These are phyloP conservation scores for Cyclotella choctawhatcheeana DNA, from an alignment of 108 stramenopile species.

Conservation along the genomic window DNA sequence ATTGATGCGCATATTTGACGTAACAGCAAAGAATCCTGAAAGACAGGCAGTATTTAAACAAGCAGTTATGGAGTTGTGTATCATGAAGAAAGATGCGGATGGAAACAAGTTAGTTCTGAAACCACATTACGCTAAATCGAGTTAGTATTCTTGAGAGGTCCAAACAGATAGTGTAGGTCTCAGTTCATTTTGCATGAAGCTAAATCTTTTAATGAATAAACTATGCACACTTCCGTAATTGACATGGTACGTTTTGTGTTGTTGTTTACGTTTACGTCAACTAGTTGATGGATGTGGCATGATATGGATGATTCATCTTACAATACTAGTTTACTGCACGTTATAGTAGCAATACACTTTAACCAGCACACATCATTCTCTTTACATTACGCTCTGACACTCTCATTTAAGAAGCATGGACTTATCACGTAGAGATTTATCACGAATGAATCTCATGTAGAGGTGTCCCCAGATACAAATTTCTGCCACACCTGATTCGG, in stretches of 20 bases:
- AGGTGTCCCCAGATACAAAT: constrained; percentile 3
- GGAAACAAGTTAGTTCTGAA: constrained; percentile 83
- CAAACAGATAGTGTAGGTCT: too few species aligned
- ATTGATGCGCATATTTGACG: constrained; percentile 81
- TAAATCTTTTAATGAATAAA: too few species aligned
- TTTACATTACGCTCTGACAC: background rate
- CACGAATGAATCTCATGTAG: background rate
- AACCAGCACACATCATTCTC: background rate
- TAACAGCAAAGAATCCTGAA: constrained; percentile 70
- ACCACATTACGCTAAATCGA: constrained; percentile 75
- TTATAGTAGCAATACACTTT: background rate
- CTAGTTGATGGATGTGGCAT: too few species aligned
- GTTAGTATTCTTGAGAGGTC: background rate
- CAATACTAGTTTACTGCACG: background rate
- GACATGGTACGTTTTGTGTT: too few species aligned
- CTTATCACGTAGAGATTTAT: too few species aligned
- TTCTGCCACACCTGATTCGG: background rate
- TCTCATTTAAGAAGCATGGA: too few species aligned
- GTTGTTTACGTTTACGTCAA: too few species aligned
- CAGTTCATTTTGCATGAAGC: too few species aligned
- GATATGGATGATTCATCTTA: background rate
- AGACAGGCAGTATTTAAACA: constrained; percentile 62
- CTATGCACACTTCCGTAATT: too few species aligned
- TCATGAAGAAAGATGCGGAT: constrained; percentile 66
- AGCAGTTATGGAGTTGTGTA: constrained; percentile 79